These are phyloP conservation scores for Stephanodiscus triporus DNA, from an alignment of 108 stramenopile genomes.

Conservation along the genomic window DNA sequence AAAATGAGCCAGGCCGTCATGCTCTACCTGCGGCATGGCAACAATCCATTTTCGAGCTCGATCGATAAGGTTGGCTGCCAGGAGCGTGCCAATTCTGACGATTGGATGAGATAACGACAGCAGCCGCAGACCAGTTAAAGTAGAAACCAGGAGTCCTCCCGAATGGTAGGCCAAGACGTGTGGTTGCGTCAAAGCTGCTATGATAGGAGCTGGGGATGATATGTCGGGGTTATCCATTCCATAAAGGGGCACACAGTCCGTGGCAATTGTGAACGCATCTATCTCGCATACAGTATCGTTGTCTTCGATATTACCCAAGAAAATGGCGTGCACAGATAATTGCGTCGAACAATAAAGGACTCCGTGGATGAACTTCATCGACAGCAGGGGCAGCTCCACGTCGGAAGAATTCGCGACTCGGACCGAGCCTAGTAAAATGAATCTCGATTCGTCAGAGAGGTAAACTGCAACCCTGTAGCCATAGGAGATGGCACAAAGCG, in stretches of 20 bases:
- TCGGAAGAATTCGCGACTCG: constrained; percentile 34
- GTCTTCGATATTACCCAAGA: constrained; percentile 67
- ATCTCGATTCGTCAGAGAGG: constrained; percentile 60
- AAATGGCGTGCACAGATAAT: constrained; percentile 68
- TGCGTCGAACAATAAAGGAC: constrained; percentile 74
- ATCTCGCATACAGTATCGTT: constrained; percentile 61
- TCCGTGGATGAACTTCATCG: constrained; percentile 77
- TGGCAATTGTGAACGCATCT: constrained; percentile 70
- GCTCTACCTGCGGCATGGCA: constrained; percentile 55
- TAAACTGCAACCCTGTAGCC: constrained; percentile 76
- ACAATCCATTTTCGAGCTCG: constrained; percentile 79
- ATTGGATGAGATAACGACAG: constrained; percentile 66
- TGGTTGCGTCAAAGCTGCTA: constrained; percentile 63
- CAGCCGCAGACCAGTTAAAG: constrained; percentile 59
- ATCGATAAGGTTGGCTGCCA: constrained; percentile 65
- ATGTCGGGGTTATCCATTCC: constrained; percentile 21
- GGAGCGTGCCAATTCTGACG: constrained; percentile 72
- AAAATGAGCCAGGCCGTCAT: constrained; percentile 73
- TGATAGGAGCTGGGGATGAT: constrained; percentile 19
- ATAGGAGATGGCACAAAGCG: constrained; percentile 68
- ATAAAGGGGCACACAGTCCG: constrained; percentile 44
- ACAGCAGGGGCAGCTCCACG: constrained; percentile 49
- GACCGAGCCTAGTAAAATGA: constrained; percentile 70
- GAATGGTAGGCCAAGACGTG: constrained; percentile 72
- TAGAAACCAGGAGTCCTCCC: constrained; percentile 78